Conservation (phyloP, 2,329 filamentous ascomycete genomes). For the Penicillium sclerotiorum region DNA sequence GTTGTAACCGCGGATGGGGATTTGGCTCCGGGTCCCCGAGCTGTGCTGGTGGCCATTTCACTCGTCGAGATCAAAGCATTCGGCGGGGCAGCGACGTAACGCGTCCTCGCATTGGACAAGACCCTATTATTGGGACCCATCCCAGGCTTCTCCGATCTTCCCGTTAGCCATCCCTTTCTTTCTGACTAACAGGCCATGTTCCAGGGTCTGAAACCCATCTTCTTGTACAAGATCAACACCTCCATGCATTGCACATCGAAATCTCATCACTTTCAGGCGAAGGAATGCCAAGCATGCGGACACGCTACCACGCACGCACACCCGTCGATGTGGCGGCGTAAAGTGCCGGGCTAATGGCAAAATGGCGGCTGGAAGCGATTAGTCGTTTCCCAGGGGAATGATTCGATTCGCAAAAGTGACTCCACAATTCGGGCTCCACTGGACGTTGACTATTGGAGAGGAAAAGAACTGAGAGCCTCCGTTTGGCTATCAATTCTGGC, state of each 20-base stretch:
- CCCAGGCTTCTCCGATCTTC: constrained; percentile 7
- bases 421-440: background rate
- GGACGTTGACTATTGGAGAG: background rate
- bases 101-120: constrained; percentile 1
- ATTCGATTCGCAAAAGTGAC: background rate
- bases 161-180: constrained; percentile 11
- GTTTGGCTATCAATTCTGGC: background rate
- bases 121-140: background rate
- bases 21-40: background rate
- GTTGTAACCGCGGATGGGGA: background rate
- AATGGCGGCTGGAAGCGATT: constrained; percentile 15
- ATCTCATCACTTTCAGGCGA: background rate
- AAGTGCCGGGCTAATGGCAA: constrained; percentile 21
- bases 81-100: constrained; percentile 23
- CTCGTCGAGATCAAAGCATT: constrained; percentile 19
- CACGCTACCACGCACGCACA: background rate
- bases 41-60: constrained; percentile 12
- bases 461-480: background rate
- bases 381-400: constrained; percentile 6
- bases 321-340: constrained; percentile 1
- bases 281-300: background rate
- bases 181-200: background rate
- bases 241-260: background rate
- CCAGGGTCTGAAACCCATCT: background rate
- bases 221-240: background rate